A percentile compares a stretch with the other conserved stretches of the same genome.
Conservation (phyloP, 805 yeast species). For the Ogataea nakhonphanomensis region DNA sequence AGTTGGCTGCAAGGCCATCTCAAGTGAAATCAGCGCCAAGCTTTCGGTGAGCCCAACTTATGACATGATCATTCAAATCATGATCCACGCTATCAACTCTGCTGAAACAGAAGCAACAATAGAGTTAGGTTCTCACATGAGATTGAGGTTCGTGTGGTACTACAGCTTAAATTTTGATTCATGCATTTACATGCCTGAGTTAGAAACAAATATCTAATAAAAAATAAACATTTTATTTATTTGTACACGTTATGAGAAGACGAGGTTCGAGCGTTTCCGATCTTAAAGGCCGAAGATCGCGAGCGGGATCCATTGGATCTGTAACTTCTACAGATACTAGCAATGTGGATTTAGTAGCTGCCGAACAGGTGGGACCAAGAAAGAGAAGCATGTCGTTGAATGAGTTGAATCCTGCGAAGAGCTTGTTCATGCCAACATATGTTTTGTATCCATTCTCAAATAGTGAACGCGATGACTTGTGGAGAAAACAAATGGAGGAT, state of each 20-base stretch:
- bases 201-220: background rate
- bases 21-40: background rate
- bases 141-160: constrained; percentile 3
- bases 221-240: constrained; percentile 3
- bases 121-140: background rate
- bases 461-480: constrained; percentile 34
- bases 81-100: background rate
- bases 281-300: constrained; percentile 31
- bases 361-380: background rate
- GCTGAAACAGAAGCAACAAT: background rate
- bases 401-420: background rate
- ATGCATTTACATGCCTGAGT: constrained; percentile 9
- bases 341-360: background rate
- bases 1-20: background rate
- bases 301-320: constrained; percentile 58
- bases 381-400: constrained; percentile 2
- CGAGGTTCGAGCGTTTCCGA: constrained; percentile 25
- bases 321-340: background rate
- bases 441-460: constrained; percentile 36
- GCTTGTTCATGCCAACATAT: background rate
- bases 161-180: background rate
- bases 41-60: background rate
- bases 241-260: constrained; percentile 20
- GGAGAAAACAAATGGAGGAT: constrained; percentile 36
- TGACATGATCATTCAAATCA: background rate